phyloP scores from a whole-genome alignment of 2,329 filamentous ascomycete species.

The Cladorrhinum sp. region DNA sequence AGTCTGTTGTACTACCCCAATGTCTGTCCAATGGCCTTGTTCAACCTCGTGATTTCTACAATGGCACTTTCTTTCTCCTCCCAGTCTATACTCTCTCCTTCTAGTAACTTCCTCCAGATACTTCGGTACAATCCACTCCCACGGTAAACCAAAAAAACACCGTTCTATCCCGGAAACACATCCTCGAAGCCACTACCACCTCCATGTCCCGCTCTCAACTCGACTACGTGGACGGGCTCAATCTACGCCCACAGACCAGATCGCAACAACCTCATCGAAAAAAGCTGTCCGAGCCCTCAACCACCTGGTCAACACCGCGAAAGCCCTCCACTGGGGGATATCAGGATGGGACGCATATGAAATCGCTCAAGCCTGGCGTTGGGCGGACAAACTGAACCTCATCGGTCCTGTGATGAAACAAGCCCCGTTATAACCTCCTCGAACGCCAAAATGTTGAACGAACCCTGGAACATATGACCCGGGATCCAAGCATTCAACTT shows the following conservation, averaged over 20 bases:
- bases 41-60: too few species aligned
- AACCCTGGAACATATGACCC: constrained; percentile 55
- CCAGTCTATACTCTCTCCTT: too few species aligned
- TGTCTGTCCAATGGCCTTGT: too few species aligned
- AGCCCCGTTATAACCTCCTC: constrained; percentile 58
- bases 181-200: constrained; percentile 56
- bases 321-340: constrained; percentile 67
- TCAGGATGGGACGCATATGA: constrained; percentile 57
- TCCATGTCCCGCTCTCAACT: constrained; percentile 56
- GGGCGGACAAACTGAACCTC: constrained; percentile 54
- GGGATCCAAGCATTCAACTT: constrained; percentile 47
- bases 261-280: constrained; percentile 56
- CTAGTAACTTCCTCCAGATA: constrained; percentile 34
- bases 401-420: constrained; percentile 47
- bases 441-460: constrained; percentile 57
- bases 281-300: constrained; percentile 56
- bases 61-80: too few species aligned
- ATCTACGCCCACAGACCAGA: constrained; percentile 62
- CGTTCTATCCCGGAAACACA: constrained; percentile 50
- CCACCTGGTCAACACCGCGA: constrained; percentile 56
- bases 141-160: constrained; percentile 54
- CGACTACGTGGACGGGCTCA: constrained; percentile 63
- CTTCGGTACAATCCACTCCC: constrained; percentile 54
- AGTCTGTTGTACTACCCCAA: too few species aligned
- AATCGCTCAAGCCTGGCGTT: constrained; percentile 54